Evolutionary conservation across 2,329 filamentous ascomycete genomes (phyloP), one percentile per base, ranked within the genome.

Genomic region (Ceratocystiopsis sp.): DNA sequence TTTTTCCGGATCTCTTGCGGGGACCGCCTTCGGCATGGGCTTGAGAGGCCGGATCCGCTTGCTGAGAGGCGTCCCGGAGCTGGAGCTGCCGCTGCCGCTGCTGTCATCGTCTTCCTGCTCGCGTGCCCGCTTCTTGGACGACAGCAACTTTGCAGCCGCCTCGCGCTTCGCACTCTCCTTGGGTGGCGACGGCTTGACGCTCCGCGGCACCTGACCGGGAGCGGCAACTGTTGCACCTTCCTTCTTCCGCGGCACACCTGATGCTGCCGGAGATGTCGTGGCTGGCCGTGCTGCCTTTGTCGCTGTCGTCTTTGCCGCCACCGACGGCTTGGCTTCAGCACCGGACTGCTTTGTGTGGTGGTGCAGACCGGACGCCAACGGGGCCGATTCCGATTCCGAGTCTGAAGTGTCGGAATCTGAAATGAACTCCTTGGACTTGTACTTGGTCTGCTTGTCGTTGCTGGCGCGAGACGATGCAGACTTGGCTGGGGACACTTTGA

Each of bases 1-100:
- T 42, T 38, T 18, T 11, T 18, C 18, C 2, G 37, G 3, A 12
- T 48, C 46, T n/a, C 45, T 45, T 3, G 41, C 8, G 1, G 40
- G 39, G 16, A 16, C 14, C 16, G 40, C 3, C 41, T 45, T 47
- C 8, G 45, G 16, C 18, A 46, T 18, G 4, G 48, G 49, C 46
- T 57, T 57, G 41, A 46, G 32, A 1, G 64, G 58, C 60, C 73
- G 74, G 50, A 68, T 60, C n/a, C 71, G 66, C 57, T 75, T 75
- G 52, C 65, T 69, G 12, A 76, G 58, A 3, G 72, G 72, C 12
- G 68, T 70, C 14, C 69, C 69, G 0, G 73, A 76, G 56, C 72
- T 75, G 2, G 72, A 76, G n/a, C n/a, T n/a, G n/a, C n/a, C n/a
- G 51, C 70, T 74, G 45, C 71, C 72, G 49, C 71, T 75, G 45